Percentiles rank a stretch among this genome's conserved stretches.
phyloP scores from a whole-genome alignment of 2,329 filamentous ascomycete genomes.

The Fusarium sp. region DNA sequence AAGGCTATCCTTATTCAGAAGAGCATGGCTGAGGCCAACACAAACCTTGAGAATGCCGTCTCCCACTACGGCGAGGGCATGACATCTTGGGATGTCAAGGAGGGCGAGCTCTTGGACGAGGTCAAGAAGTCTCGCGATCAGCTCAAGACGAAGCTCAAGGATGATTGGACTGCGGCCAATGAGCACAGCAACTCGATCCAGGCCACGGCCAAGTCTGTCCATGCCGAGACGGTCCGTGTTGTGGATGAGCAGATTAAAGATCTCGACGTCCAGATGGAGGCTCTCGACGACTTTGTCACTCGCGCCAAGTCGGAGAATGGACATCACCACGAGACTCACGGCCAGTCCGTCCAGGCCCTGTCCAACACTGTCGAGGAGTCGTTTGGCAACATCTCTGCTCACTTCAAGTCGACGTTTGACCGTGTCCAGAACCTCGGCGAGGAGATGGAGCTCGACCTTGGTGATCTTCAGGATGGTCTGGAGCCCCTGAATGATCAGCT shows the following conservation, averaged over 20 bases:
- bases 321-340: slow-evolving; percentile 77
- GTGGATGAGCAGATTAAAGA: slow-evolving; percentile 91
- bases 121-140: slow-evolving; percentile 79
- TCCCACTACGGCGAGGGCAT: slow-evolving; percentile 77
- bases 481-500: slow-evolving; percentile 70
- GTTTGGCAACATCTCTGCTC: slow-evolving; percentile 76
- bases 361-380: slow-evolving; percentile 77
- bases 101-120: slow-evolving; percentile 76
- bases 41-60: slow-evolving; percentile 73
- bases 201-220: slow-evolving; percentile 84
- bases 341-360: slow-evolving; percentile 73
- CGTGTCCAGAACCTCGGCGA: slow-evolving; percentile 76
- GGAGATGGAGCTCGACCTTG: slow-evolving; percentile 73
- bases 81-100: slow-evolving; percentile 78
- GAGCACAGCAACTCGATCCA: slow-evolving; percentile 87
- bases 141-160: slow-evolving; percentile 84
- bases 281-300: slow-evolving; percentile 89
- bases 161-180: slow-evolving; percentile 86
- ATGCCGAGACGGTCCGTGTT: slow-evolving; percentile 89
- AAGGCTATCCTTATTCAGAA: slow-evolving; percentile 73
- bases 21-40: slow-evolving; percentile 72
- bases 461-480: slow-evolving; percentile 69
- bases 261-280: slow-evolving; percentile 88
- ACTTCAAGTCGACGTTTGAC: slow-evolving; percentile 76
- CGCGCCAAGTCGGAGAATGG: slow-evolving; percentile 85